Conservation (phyloP, 2,329 filamentous ascomycete species). For the Botrytis tulipae region DNA sequence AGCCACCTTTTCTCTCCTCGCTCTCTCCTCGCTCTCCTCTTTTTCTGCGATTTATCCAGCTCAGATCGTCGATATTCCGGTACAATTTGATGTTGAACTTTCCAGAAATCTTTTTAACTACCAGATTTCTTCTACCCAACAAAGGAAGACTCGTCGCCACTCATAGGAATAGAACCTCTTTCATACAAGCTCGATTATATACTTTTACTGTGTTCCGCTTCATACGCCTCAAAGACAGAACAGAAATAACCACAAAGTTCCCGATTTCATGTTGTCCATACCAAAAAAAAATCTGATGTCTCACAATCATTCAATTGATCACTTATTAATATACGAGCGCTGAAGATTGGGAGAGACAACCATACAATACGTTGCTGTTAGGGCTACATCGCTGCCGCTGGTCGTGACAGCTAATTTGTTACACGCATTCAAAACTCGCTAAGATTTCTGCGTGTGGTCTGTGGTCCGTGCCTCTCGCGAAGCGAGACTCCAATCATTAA, state of each 20-base stretch:
- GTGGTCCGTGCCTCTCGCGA: neutral
- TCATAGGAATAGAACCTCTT: neutral
- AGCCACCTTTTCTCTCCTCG: neutral
- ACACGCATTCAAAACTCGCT: neutral
- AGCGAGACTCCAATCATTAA: neutral
- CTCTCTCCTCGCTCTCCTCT: neutral
- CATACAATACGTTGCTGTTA: neutral
- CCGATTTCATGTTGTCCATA: neutral
- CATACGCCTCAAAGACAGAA: neutral
- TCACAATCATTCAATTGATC: no score
- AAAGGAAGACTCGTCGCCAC: accelerated
- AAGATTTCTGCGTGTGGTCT: neutral
- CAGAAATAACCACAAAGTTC: neutral
- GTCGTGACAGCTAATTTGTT: neutral
- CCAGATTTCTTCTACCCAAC: no score
- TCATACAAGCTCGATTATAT: neutral
- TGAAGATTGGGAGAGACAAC: neutral
- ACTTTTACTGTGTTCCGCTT: neutral
- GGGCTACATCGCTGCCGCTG: no score
- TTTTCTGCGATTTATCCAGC: neutral
- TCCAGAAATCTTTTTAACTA: neutral
- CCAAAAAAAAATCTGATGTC: no score
- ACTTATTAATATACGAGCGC: no score
- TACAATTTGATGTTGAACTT: neutral
- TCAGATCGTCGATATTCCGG: neutral